Evolutionary conservation across 2,329 filamentous ascomycete species (phyloP).

Genomic region (Tolypocladium sp.): DNA sequence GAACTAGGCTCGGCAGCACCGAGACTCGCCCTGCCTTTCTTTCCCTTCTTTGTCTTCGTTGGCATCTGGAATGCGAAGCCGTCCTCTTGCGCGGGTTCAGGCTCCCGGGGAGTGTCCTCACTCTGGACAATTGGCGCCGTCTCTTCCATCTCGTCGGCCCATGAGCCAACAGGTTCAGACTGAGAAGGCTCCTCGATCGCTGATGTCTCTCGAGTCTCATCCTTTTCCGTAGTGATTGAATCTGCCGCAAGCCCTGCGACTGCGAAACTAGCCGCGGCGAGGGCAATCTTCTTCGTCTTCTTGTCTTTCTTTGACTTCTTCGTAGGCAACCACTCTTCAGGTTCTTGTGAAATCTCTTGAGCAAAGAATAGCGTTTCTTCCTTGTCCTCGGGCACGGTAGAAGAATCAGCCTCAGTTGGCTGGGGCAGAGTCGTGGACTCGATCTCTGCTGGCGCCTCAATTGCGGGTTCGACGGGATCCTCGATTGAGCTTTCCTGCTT

Average conservation of each 20-base stretch:
- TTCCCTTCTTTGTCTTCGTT: conserved; percentile 32
- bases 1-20: background rate
- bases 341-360: conserved; percentile 2
- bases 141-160: conserved; percentile 10
- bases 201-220: conserved; percentile 1
- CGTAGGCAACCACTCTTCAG: conserved; percentile 4
- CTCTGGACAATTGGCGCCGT: background rate
- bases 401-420: background rate
- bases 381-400: background rate
- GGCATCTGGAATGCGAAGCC: conserved; percentile 24
- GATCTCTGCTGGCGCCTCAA: background rate
- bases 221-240: background rate
- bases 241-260: background rate
- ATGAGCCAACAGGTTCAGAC: background rate
- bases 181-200: background rate
- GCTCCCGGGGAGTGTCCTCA: background rate
- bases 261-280: conserved; percentile 5
- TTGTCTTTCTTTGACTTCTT: conserved; percentile 25
- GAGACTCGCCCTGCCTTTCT: conserved; percentile 10
- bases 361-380: background rate
- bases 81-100: background rate
- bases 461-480: background rate
- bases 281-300: conserved; percentile 22
- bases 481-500: conserved; percentile 1
- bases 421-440: background rate